phyloP scores from a whole-genome alignment of 345 rosid species.

The Salix dunnii region DNA sequence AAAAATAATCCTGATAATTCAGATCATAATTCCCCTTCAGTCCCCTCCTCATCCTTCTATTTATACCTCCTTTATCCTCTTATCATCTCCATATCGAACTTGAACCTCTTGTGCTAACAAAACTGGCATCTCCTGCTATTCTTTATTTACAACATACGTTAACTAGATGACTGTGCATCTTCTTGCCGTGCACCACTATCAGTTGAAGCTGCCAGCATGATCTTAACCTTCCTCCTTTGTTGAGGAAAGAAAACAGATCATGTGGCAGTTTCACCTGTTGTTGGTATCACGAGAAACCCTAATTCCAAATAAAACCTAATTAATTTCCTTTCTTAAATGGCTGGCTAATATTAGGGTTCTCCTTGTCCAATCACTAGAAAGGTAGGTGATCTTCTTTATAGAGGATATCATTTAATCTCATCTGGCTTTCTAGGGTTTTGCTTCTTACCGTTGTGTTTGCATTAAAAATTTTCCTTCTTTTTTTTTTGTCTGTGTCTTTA shows the following conservation, averaged over 20 bases:
- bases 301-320: constrained; percentile 21
- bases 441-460: background rate
- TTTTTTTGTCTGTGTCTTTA: background rate
- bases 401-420: constrained; percentile 8
- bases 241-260: constrained; percentile 55
- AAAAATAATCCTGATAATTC: background rate
- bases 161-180: background rate
- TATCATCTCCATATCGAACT: background rate
- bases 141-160: background rate
- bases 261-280: constrained; percentile 88
- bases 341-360: constrained; percentile 7
- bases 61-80: constrained; percentile 20
- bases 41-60: constrained; percentile 5
- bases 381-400: constrained; percentile 13
- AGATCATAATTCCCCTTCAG: background rate
- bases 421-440: constrained; percentile 21
- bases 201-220: constrained; percentile 99
- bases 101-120: background rate
- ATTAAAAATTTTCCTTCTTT: background rate
- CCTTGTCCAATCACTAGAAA: constrained; percentile 17
- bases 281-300: constrained; percentile 55
- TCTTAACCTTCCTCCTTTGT: constrained; percentile 22
- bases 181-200: constrained; percentile 40
- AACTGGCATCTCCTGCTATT: background rate
- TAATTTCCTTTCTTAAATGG: background rate